Base-by-base conservation (phyloP, 2,329 filamentous ascomycete genomes). In the Colletotrichum gloeosporioides region DNA sequence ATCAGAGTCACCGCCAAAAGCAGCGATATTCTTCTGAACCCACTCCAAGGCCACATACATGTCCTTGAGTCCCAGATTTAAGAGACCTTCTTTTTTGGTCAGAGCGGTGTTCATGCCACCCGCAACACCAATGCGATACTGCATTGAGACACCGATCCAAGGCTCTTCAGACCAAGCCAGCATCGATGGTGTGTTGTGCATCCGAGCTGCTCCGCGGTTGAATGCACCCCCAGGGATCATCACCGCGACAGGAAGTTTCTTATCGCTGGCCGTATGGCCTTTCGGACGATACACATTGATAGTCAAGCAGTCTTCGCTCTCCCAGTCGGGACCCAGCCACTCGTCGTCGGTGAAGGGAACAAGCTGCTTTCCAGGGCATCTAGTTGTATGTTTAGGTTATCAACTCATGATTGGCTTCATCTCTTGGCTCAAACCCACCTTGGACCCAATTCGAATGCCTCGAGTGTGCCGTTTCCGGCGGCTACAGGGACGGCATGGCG, bases 31-130 rank as follows among this genome's bases (percentile, higher is more conserved):
- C 66, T 89, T 86, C 55, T 87, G 84, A 4, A 91, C 84, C 89
- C 89, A 91, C 67, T 86, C 81, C 8, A 91, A 81, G 1, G 86
- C 84, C 6, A 87, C 77, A 27, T 86, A 83, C 79, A 90, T 89
- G 75, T 91, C 89, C 57, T 85, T 85, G 13, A 91, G 80, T 0
- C 90, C 91, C 15, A 89, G 83, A 77, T 92, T 92, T 22, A 91
- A 84, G 1, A 88, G 75, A 0, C 89, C 90, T 69, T 89, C 88
- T 29, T 89, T 87, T 13, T 86, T 83, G 44, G 89, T 87, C 65
- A 91, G 81, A 34, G 83, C 81, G 9, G 87, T 91, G 13, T 89
- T 88, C 10, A 93, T 79, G 78, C 93, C 92, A 1, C 92, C 92
- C 81, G 92, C 88, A 5, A 89, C 89, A 12, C 88, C 87, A 67